phyloP scores from a whole-genome alignment of 129 eudicot genomes.

The Smallanthus sonchifolius region DNA sequence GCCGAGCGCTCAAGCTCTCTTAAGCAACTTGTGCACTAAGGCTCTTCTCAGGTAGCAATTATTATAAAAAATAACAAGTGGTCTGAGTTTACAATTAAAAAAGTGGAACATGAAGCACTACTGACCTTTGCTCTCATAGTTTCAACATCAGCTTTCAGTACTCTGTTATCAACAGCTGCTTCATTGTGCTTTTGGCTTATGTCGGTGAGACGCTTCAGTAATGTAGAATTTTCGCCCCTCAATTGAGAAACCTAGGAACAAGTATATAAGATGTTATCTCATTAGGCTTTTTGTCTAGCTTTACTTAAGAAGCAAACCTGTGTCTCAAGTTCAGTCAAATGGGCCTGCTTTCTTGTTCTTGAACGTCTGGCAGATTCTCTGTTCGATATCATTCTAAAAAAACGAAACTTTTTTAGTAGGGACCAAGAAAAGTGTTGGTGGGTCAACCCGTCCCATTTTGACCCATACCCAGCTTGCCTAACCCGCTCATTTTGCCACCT shows the following conservation, averaged over 20 bases:
- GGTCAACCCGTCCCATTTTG: not conserved
- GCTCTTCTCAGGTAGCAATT: too few species aligned
- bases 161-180: conserved; percentile 99
- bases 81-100: not conserved
- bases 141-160: conserved; percentile 94
- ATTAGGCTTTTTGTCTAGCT: not conserved
- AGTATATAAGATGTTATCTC: not conserved
- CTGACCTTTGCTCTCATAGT: conserved; percentile 95
- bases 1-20: too few species aligned
- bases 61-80: not conserved
- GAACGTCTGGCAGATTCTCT: conserved; percentile 98
- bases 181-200: conserved; percentile 94
- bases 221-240: conserved; percentile 82
- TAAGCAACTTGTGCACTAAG: too few species aligned
- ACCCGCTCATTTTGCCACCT: too few species aligned
- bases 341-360: conserved; percentile 93
- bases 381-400: conserved; percentile 89
- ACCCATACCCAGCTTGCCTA: not conserved
- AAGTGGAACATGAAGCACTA: not conserved
- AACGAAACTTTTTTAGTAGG: not conserved
- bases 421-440: not conserved
- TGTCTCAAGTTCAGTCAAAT: conserved; percentile 95
- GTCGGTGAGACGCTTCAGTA: conserved; percentile 76
- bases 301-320: conserved; percentile 40
- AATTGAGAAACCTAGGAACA: conserved; percentile 78